phyloP scores from a whole-genome alignment of 2,329 filamentous ascomycete genomes.

The Colletotrichum brevisporum region DNA sequence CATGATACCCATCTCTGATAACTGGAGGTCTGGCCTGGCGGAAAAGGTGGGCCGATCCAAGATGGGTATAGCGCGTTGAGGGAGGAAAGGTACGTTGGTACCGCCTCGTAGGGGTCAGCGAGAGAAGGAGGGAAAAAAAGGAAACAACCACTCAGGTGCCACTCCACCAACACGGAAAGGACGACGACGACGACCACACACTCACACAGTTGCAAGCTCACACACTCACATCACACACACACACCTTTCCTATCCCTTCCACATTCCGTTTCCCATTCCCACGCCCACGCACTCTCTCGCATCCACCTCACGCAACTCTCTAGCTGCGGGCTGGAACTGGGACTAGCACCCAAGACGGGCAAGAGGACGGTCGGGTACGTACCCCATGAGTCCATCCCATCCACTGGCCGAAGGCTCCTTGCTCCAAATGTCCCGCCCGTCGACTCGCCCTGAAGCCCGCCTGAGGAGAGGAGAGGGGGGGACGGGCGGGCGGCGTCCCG shows the following conservation, averaged over 20 bases:
- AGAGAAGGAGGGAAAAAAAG: neutral
- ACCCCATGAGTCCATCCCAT: neutral
- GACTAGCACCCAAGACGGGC: slow-evolving; percentile 18
- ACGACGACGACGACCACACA: neutral
- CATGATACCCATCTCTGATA: no score
- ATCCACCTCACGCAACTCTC: neutral
- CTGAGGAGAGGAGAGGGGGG: no score
- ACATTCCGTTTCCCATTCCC: slow-evolving; percentile 6
- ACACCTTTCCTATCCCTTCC: slow-evolving; percentile 10
- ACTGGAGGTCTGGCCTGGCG: no score
- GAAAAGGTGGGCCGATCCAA: no score
- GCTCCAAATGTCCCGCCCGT: neutral
- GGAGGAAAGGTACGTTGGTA: no score
- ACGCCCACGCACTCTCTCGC: slow-evolving; percentile 6
- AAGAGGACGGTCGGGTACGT: neutral
- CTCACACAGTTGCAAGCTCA: slow-evolving; percentile 34
- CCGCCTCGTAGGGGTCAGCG: no score
- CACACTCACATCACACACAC: slow-evolving; percentile 18
- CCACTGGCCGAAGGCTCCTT: no score
- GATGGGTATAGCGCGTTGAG: no score
- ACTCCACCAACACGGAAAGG: slow-evolving; percentile 28
- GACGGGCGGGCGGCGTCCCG: no score
- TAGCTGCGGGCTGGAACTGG: neutral
- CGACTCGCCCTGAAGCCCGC: no score
- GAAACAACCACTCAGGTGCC: slow-evolving; percentile 38